Conservation (phyloP, 768 basidiomycete genomes). For the Boletus rufocinnamomeus region DNA sequence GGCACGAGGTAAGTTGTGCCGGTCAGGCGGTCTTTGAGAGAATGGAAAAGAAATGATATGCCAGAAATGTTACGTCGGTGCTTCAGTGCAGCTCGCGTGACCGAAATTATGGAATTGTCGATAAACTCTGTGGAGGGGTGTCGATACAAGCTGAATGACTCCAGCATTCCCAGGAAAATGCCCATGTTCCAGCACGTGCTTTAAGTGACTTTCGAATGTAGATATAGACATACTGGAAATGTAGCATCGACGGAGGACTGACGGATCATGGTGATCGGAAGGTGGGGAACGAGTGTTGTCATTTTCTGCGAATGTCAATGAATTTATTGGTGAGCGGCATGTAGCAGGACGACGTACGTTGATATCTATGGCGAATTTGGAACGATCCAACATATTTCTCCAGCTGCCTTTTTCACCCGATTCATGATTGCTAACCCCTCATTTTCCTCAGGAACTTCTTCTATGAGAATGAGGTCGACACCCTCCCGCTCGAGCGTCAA, state of each 20-base stretch:
- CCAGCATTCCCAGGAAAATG: not conserved
- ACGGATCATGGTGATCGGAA: not conserved
- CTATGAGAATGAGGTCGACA: conserved; percentile 82
- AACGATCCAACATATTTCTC: conserved; percentile 44
- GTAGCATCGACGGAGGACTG: not conserved
- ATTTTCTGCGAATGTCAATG: not conserved
- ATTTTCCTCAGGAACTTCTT: conserved; percentile 75
- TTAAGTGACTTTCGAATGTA: not conserved
- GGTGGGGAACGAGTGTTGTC: not conserved
- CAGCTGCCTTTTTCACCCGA: conserved; percentile 86
- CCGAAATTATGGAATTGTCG: not conserved
- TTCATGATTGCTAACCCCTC: conserved; percentile 97
- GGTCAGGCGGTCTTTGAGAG: not conserved
- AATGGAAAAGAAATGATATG: not conserved
- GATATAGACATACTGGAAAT: conserved; percentile 3
- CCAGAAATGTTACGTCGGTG: not conserved
- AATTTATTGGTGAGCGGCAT: not conserved
- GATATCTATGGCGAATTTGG: conserved; percentile 14
- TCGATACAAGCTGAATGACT: not conserved
- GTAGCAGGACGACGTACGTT: conserved; percentile 17
- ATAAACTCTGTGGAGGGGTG: not conserved
- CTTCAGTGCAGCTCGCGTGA: conserved; percentile 1
- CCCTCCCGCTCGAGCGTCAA: conserved; percentile 74
- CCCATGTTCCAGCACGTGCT: not conserved
- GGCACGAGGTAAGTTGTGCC: conserved; percentile 13